These are phyloP conservation scores for Castanea mollissima DNA, from an alignment of 306 rosid species.

Conservation along the genomic window DNA sequence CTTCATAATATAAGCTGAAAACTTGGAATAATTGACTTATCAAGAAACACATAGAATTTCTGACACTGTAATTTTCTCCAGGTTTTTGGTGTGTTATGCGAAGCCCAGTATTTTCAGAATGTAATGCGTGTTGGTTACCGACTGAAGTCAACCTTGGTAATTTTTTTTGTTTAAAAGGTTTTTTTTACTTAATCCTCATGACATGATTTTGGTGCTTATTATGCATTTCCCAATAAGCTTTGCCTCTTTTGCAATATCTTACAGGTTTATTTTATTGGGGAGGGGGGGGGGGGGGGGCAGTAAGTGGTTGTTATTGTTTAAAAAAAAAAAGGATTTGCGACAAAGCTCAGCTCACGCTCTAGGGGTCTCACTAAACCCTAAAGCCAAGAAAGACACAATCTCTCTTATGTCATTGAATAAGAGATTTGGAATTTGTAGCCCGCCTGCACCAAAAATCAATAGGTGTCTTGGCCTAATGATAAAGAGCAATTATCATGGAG, in stretches of 20 bases:
- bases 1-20: too few species aligned
- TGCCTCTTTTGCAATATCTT: not conserved
- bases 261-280: not conserved
- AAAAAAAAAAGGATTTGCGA: too few species aligned
- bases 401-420: too few species aligned
- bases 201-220: not conserved
- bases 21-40: too few species aligned
- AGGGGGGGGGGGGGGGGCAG: not conserved
- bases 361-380: too few species aligned
- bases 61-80: constrained; percentile 25
- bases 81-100: constrained; percentile 79
- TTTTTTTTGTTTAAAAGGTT: not conserved
- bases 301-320: not conserved
- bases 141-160: constrained; percentile 87
- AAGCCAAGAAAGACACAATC: too few species aligned
- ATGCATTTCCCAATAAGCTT: not conserved
- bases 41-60: constrained; percentile 12
- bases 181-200: not conserved
- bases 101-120: constrained; percentile 98
- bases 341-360: too few species aligned
- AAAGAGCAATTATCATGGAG: too few species aligned
- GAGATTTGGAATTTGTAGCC: too few species aligned
- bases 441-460: too few species aligned
- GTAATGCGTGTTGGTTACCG: constrained; percentile 92
- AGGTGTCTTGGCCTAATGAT: too few species aligned